Evolutionary conservation across 306 rosid species (phyloP).

Genomic region (Fagus crenata): DNA sequence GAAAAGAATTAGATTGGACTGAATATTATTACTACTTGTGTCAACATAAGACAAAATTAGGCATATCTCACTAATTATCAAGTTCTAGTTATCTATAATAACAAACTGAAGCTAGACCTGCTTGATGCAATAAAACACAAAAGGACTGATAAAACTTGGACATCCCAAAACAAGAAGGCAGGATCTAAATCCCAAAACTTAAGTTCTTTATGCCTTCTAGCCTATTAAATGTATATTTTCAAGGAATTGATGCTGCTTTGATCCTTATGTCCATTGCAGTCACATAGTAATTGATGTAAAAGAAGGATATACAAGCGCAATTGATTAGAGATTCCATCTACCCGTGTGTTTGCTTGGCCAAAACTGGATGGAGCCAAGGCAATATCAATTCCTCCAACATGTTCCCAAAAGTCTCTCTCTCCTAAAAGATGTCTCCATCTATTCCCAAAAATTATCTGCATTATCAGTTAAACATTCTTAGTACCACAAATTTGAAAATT

Average conservation of each 20-base stretch:
- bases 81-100: neutral
- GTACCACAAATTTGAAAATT: slow-evolving; percentile 18
- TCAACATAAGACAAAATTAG: slow-evolving; percentile 4
- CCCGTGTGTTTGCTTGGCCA: slow-evolving; percentile 98
- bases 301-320: slow-evolving; percentile 11
- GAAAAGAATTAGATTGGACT: slow-evolving; percentile 23
- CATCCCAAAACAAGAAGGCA: neutral
- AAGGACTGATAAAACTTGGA: neutral
- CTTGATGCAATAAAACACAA: neutral
- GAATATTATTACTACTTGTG: neutral
- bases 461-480: slow-evolving; percentile 30
- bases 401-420: slow-evolving; percentile 92
- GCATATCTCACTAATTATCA: neutral
- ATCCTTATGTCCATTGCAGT: slow-evolving; percentile 9
- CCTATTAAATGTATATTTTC: neutral
- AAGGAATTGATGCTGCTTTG: neutral
- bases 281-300: slow-evolving; percentile 10
- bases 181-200: slow-evolving; percentile 3
- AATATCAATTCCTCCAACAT: slow-evolving; percentile 87
- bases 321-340: slow-evolving; percentile 29
- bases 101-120: neutral
- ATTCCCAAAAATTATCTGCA: slow-evolving; percentile 93
- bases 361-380: slow-evolving; percentile 93
- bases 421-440: slow-evolving; percentile 95
- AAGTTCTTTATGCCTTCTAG: neutral